These are phyloP conservation scores for Colletotrichum gloeosporioides DNA, from an alignment of 2,329 filamentous ascomycete genomes.

Conservation along the genomic window DNA sequence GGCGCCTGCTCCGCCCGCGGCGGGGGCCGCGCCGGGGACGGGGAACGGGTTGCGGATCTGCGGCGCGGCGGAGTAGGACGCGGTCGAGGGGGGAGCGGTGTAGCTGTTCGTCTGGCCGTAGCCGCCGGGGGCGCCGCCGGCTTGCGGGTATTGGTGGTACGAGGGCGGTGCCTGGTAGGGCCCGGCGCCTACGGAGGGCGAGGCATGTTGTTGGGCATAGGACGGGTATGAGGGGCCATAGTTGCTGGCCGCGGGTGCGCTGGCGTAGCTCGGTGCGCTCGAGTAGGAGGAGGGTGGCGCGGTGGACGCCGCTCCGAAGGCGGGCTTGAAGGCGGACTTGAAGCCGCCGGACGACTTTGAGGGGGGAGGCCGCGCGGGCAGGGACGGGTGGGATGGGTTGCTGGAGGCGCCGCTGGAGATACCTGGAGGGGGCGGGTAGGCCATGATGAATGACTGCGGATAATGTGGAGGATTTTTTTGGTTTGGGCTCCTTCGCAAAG, in stretches of 20 bases:
- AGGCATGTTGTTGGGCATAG: slow-evolving; percentile 37
- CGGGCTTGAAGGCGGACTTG: slow-evolving; percentile 54
- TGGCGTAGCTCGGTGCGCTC: slow-evolving; percentile 36
- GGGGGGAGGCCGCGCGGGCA: slow-evolving; percentile 79
- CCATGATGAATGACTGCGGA: slow-evolving; percentile 71
- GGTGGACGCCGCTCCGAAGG: slow-evolving; percentile 25
- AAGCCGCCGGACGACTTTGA: slow-evolving; percentile 49
- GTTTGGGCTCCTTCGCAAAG: background rate
- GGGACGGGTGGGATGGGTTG: slow-evolving; percentile 59
- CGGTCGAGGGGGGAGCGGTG: slow-evolving; percentile 28
- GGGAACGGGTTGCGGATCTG: slow-evolving; percentile 85
- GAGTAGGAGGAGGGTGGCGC: slow-evolving; percentile 45
- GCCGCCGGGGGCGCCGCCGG: slow-evolving; percentile 27
- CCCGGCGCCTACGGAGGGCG: slow-evolving; percentile 22
- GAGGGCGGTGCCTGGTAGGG: slow-evolving; percentile 24
- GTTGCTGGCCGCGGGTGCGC: slow-evolving; percentile 38
- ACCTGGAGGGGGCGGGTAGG: slow-evolving; percentile 87
- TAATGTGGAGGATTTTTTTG: background rate
- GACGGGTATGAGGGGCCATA: slow-evolving; percentile 51
- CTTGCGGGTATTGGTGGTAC: slow-evolving; percentile 33
- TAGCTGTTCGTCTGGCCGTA: slow-evolving; percentile 35
- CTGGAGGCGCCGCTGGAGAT: slow-evolving; percentile 49
- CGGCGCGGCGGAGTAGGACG: slow-evolving; percentile 59
- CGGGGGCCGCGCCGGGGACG: slow-evolving; percentile 52
- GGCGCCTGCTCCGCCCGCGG: slow-evolving; percentile 21